Evolutionary conservation across 192 early-diverging fungal species (phyloP).

Genomic region (Podila epicladia): DNA sequence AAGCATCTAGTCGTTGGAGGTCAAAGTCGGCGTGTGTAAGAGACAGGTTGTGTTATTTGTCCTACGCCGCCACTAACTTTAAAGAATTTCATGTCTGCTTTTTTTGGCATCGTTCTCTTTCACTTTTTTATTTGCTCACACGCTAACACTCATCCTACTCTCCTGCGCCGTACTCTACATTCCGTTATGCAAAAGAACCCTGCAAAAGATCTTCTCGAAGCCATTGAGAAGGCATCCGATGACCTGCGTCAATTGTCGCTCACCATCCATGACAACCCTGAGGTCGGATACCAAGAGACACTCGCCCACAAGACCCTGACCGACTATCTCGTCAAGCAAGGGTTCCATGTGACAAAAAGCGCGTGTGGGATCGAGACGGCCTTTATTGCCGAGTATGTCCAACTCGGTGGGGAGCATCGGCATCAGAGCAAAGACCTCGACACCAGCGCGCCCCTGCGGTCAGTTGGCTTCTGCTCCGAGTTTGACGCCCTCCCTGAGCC

Average conservation of each 20-base stretch:
- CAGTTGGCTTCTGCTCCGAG: conserved; percentile 62
- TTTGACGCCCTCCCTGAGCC: conserved; percentile 76
- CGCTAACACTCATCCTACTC: no score
- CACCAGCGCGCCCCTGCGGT: conserved; percentile 50
- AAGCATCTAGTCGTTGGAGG: no score
- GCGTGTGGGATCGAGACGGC: conserved; percentile 73
- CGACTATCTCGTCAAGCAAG: conserved; percentile 65
- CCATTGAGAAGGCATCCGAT: conserved; percentile 41
- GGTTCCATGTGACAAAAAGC: conserved; percentile 65
- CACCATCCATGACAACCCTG: conserved; percentile 71
- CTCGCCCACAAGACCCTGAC: conserved; percentile 68
- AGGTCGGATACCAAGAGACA: conserved; percentile 63
- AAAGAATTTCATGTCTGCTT: no score
- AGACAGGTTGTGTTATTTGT: no score
- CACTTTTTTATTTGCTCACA: no score
- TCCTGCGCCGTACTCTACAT: no score
- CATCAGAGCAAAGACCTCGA: neutral
- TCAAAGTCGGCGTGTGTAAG: no score
- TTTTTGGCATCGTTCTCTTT: no score
- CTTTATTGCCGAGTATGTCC: conserved; percentile 73
- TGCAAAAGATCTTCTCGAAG: conserved; percentile 18
- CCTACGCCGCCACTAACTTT: no score
- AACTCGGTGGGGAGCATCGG: conserved; percentile 52
- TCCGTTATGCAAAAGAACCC: no score
- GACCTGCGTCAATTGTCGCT: conserved; percentile 55